Base-by-base conservation (phyloP, 352 stramenopile species). In the Peronospora destructor region DNA sequence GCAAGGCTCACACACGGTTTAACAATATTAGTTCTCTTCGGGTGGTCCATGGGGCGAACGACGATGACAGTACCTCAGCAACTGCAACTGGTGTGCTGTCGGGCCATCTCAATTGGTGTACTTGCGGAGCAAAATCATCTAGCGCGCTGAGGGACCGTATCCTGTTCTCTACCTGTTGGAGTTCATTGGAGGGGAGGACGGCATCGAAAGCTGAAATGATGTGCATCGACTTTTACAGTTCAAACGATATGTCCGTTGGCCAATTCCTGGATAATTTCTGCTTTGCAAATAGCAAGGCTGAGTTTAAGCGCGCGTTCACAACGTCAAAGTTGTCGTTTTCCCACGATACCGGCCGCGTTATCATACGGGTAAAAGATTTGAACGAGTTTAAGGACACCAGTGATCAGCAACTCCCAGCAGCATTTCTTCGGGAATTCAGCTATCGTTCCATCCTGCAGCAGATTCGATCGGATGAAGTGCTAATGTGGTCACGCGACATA, bases 211-310 rank as follows among this genome's bases (percentile, higher is more conserved):
- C 84, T 17, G 79, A 94, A 40, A 87, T 91, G 74, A 90, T 91
- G 73, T 91, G 80, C 49, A 91, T 94, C 30, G 77, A 91, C 57
- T 94, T 94, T 26, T 92, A 88, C 61, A 88, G 66, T 49, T 66
- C 72, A 6, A 88, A 87, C 37, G 84, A 94, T 52, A 88, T 79
- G 62, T 91, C 81, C 1, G 61, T 94, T 6, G 81, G 81, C 1
- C 76, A 92, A 51, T 94, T 94, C 40, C 36, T 94, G 25, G 68
- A 78, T 16, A 84, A 71, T 26, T 92, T 84, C 39, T 94, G 84
- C 53, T 92, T 94, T 55, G 52, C 67, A 0, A 71, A 59, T 1
- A 85, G 74, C 49, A 73, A 83, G 41, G 43, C 61, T 6, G 79
- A 90, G 41, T 92, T 91, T 47, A 89, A 90, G 42, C 74, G 71